Evolutionary conservation across 73 alveolate species (phyloP).

Genomic region (Loxodes magnus): DNA sequence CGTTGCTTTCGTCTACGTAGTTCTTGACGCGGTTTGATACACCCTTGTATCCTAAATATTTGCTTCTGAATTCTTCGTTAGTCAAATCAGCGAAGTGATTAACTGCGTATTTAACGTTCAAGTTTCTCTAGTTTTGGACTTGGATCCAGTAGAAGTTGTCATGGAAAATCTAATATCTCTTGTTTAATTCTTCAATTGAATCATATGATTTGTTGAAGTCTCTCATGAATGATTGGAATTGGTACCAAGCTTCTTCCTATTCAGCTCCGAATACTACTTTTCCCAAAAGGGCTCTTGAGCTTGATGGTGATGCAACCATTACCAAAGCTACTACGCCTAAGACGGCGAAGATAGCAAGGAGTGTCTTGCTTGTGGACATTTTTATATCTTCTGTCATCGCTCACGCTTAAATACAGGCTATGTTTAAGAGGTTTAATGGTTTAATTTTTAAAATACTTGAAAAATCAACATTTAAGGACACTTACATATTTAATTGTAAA

Average conservation of each 20-base stretch:
- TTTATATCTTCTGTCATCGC: too few relatives aligned
- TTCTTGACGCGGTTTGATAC: neutral
- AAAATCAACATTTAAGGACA: too few relatives aligned
- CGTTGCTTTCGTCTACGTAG: neutral
- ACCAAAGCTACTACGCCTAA: neutral
- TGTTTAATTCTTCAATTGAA: constrained; percentile 28
- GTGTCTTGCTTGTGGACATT: too few relatives aligned
- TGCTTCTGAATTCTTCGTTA: constrained; percentile 30
- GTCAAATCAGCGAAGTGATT: constrained; percentile 43
- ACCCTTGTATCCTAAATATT: constrained; percentile 12
- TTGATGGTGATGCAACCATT: too few relatives aligned
- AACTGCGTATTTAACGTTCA: constrained; percentile 13
- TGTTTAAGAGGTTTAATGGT: too few relatives aligned
- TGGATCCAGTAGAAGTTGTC: constrained; percentile 13
- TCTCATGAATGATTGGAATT: too few relatives aligned
- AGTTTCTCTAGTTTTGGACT: neutral
- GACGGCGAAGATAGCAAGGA: neutral
- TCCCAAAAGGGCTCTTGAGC: too few relatives aligned
- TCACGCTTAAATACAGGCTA: too few relatives aligned
- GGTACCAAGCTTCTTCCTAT: too few relatives aligned
- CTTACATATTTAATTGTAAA: too few relatives aligned
- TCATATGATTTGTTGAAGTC: constrained; percentile 31
- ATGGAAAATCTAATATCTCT: constrained; percentile 15
- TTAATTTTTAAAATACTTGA: too few relatives aligned
- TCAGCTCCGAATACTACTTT: too few relatives aligned